Percentiles rank a stretch among this genome's conserved stretches.
Conservation (phyloP, 2,329 filamentous ascomycete species). For the Penicillium sp. region DNA sequence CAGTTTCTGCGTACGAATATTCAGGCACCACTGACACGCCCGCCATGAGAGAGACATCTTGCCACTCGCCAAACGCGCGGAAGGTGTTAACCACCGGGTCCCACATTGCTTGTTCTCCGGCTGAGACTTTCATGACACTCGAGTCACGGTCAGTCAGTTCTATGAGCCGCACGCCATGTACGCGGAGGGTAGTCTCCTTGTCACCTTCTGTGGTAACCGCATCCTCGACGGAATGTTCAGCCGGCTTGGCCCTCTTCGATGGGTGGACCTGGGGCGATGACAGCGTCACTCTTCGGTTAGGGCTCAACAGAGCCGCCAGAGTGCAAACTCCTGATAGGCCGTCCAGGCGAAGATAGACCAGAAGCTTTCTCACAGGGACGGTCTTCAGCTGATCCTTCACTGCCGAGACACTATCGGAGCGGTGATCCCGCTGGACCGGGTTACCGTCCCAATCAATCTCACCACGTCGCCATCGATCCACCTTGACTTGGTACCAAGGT, state of each 20-base stretch:
- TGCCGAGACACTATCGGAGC: conserved; percentile 47
- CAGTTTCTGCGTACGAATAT: conserved; percentile 73
- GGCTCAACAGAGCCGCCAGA: conserved; percentile 77
- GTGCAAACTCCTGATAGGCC: conserved; percentile 80
- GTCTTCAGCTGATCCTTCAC: conserved; percentile 53
- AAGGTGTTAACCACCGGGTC: conserved; percentile 93
- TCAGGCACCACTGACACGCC: conserved; percentile 79
- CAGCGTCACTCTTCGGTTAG: conserved; percentile 43
- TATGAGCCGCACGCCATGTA: conserved; percentile 81
- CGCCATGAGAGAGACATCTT: conserved; percentile 80
- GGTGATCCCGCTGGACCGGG: conserved; percentile 41
- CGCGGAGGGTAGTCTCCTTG: conserved; percentile 57
- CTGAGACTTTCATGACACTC: conserved; percentile 90
- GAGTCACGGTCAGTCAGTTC: conserved; percentile 91
- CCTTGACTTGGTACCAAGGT: conserved; percentile 71
- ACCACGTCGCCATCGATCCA: conserved; percentile 73
- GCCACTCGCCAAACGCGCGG: conserved; percentile 80
- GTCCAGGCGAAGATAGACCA: conserved; percentile 82
- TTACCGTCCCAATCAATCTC: conserved; percentile 88
- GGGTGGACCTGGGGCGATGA: conserved; percentile 39
- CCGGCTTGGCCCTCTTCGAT: conserved; percentile 27
- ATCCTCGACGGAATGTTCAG: conserved; percentile 28
- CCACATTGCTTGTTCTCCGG: conserved; percentile 70
- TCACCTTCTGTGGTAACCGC: conserved; percentile 17
- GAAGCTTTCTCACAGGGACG: conserved; percentile 62